Conservation (phyloP, 2,329 filamentous ascomycete species). For the Emericellopsis cladophorae region DNA sequence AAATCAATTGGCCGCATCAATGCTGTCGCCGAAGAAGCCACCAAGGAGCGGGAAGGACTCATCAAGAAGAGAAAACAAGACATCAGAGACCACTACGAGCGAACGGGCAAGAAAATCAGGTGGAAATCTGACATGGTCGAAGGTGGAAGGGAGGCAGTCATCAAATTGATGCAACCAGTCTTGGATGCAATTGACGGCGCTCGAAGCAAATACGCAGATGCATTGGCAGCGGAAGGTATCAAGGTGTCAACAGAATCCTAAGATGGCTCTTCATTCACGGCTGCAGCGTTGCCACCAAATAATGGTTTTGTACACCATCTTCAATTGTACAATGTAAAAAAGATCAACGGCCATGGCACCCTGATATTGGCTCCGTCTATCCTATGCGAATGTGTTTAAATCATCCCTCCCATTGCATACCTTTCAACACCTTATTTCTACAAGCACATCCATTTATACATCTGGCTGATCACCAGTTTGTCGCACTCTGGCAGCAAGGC, state of each 20-base stretch:
- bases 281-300: too few species aligned
- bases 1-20: constrained; percentile 40
- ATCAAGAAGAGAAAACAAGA: constrained; percentile 57
- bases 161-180: constrained; percentile 64
- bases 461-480: neutral
- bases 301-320: too few species aligned
- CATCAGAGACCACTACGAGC: constrained; percentile 56
- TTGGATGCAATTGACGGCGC: constrained; percentile 59
- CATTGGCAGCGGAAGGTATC: constrained; percentile 50
- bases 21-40: constrained; percentile 9
- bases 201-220: constrained; percentile 56
- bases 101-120: constrained; percentile 60
- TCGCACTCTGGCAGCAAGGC: constrained; percentile 1
- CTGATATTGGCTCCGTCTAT: too few species aligned
- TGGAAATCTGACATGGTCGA: constrained; percentile 56
- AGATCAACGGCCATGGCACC: too few species aligned
- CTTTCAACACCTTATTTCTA: too few species aligned
- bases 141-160: constrained; percentile 66
- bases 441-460: too few species aligned
- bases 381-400: too few species aligned
- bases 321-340: too few species aligned
- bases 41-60: constrained; percentile 43
- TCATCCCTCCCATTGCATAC: too few species aligned
- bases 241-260: constrained; percentile 31
- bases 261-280: neutral